Conservation (phyloP, 129 eudicot species). For the Flaveria trinervia region DNA sequence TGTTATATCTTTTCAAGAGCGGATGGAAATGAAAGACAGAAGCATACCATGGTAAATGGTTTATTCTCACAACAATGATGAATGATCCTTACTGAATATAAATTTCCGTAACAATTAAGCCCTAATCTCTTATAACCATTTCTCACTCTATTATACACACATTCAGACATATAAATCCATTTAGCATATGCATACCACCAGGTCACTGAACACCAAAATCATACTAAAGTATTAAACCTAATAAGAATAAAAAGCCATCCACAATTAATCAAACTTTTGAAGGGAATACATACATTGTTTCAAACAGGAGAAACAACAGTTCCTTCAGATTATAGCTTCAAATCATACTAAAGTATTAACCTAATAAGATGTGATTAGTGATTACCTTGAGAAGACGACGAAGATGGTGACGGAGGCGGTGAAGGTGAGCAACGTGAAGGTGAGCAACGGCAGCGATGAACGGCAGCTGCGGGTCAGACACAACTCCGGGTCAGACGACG, state of each 20-base stretch:
- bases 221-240: not conserved
- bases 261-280: not conserved
- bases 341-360: too few relatives aligned
- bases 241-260: not conserved
- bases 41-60: not conserved
- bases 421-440: too few relatives aligned
- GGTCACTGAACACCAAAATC: not conserved
- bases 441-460: too few relatives aligned
- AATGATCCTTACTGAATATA: not conserved
- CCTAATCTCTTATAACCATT: too few relatives aligned
- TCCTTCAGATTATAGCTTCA: not conserved
- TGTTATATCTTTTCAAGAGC: not conserved
- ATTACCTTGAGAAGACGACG: too few relatives aligned
- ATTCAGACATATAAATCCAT: not conserved
- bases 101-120: not conserved
- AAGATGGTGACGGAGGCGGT: too few relatives aligned
- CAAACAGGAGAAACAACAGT: too few relatives aligned
- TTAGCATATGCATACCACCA: not conserved
- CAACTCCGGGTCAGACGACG: too few relatives aligned
- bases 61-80: not conserved
- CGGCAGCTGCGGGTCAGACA: too few relatives aligned
- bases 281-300: not conserved
- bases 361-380: too few relatives aligned
- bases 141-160: too few relatives aligned
- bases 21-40: not conserved